phyloP scores from a whole-genome alignment of 1,284 basidiomycete species.

The Cutaneotrichosporon daszewskae region DNA sequence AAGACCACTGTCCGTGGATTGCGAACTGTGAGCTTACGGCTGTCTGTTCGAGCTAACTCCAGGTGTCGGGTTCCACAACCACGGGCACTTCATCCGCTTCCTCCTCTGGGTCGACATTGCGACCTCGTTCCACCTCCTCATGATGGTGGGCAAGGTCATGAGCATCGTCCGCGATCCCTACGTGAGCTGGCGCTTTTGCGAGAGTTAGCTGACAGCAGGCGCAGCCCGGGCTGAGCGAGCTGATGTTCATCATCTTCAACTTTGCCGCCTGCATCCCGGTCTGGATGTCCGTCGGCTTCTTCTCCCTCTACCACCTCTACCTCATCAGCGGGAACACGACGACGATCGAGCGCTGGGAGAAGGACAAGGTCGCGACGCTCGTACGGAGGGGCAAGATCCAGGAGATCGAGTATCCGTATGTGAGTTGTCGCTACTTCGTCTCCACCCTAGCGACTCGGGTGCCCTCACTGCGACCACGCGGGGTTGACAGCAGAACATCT shows the following conservation, averaged over 20 bases:
- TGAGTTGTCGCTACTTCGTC: constrained; percentile 46
- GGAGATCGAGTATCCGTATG: constrained; percentile 90
- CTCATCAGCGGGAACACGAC: constrained; percentile 77
- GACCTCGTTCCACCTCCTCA: constrained; percentile 64
- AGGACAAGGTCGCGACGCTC: constrained; percentile 84
- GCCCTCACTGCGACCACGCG: too few species aligned
- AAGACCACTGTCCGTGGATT: constrained; percentile 4
- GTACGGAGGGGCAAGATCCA: constrained; percentile 77
- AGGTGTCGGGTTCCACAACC: constrained; percentile 80
- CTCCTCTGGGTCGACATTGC: constrained; percentile 82
- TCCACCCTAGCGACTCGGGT: too few species aligned
- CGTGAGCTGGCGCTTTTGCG: constrained; percentile 26
- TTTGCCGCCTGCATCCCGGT: constrained; percentile 81
- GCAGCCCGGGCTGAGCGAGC: constrained; percentile 61
- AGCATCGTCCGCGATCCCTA: constrained; percentile 48
- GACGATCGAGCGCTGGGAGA: constrained; percentile 97
- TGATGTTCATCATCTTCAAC: constrained; percentile 82
- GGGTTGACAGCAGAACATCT: constrained; percentile 61
- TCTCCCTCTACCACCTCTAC: constrained; percentile 88
- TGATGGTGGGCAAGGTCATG: constrained; percentile 65
- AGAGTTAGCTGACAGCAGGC: constrained; percentile 55
- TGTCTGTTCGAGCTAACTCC: constrained; percentile 47
- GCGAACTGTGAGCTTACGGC: constrained; percentile 12
- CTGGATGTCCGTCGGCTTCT: constrained; percentile 73
- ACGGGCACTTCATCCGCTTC: constrained; percentile 87